Evolutionary conservation across 176 grass and related monocot genomes (phyloP).

Genomic region (Pharus latifolius): DNA sequence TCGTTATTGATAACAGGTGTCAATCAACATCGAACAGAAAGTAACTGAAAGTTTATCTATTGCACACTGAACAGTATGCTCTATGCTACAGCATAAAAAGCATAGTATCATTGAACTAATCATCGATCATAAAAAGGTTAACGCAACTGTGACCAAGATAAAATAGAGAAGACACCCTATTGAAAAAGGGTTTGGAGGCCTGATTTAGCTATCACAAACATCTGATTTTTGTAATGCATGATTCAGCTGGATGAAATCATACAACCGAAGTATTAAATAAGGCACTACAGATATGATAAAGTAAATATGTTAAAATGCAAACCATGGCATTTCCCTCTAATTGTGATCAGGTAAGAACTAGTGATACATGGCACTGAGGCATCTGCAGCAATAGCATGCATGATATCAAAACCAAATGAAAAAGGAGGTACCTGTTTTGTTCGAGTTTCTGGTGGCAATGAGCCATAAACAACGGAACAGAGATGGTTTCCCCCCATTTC

Average conservation of each 20-base stretch:
- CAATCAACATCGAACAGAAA: not conserved
- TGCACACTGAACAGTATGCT: not conserved
- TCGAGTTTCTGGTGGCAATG: constrained; percentile 91
- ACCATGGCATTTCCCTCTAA: not conserved
- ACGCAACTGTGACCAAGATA: too few relatives aligned
- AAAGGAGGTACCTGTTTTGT: constrained; percentile 73
- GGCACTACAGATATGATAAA: not conserved
- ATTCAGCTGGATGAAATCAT: not conserved
- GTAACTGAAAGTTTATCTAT: not conserved
- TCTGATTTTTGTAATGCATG: not conserved
- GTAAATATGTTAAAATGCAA: constrained; percentile 7
- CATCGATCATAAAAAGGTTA: too few relatives aligned
- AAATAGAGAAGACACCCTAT: too few relatives aligned
- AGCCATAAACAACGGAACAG: constrained; percentile 97
- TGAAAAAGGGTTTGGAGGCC: too few relatives aligned
- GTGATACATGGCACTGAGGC: constrained; percentile 3
- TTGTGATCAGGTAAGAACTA: not conserved
- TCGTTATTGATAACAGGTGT: not conserved
- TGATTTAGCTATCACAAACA: not conserved
- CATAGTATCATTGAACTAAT: not conserved
- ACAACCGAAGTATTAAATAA: not conserved
- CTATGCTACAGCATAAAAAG: not conserved
- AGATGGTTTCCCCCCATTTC: constrained; percentile 77
- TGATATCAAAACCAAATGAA: not conserved
- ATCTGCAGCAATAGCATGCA: not conserved